Base-by-base conservation (phyloP, 345 rosid species). In the Pseudoturritis turrita region DNA sequence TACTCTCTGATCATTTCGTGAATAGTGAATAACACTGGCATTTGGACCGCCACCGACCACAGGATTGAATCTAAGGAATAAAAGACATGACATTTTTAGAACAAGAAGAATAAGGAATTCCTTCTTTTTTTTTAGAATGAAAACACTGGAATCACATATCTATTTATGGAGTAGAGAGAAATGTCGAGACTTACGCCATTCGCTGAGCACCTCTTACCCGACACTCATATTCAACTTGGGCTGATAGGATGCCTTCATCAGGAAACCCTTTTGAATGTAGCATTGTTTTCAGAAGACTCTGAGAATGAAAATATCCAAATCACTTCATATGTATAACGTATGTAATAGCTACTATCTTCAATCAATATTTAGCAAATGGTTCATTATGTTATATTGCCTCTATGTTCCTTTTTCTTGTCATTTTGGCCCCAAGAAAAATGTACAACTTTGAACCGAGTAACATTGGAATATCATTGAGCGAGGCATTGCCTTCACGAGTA, bases 11-110 rank as follows among this genome's bases (percentile, higher is more conserved):
- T 95, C 99, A 82, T 91, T 95, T 76, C 98, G 88, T 71, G 96
- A 87, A 80, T 95, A 95, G 75, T 95, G 99, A 71, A 95, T 85
- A 63, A 95, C 88, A 74, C 86, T 79, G n/a, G 84, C 98, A 82
- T 91, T 95, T 43, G 87, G 60, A 57, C 99, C 99, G 52, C 99
- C 90, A 39, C 99, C 99, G 12, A 89, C 99, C 47, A 95, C 99
- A 57, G 97, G 96, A 80, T 89, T 87, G 74, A 91, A 95, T 80
- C 97, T 91, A 80, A 59, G 47, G 70, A 80, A 56, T 44, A 29
- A 64, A 10, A 26, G 37, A 21, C 35, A 44, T 29, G 21, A 52
- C 15, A 35, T 14, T 19, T 35, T 13, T 13, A 61, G 7, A 4
- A 31, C 13, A 60, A 43, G 63, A 75, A 61, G 7, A 51, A 13